phyloP scores from a whole-genome alignment of 257 asterid species.

The Linaria vulgaris region DNA sequence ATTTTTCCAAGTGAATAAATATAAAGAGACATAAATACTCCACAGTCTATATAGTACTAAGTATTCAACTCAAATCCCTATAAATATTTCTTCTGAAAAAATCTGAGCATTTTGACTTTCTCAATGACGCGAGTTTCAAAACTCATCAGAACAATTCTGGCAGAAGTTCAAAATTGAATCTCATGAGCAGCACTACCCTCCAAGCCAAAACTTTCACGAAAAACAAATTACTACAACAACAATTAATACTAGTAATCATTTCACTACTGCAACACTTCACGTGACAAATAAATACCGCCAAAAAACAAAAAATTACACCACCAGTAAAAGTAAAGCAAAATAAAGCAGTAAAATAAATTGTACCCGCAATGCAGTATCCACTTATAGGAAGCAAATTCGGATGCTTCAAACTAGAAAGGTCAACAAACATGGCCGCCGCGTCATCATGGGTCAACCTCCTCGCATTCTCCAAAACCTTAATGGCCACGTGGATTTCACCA shows the following conservation, averaged over 20 bases:
- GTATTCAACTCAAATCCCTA: slow-evolving; percentile 21
- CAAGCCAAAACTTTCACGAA: slow-evolving; percentile 38
- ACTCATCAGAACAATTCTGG: slow-evolving; percentile 23
- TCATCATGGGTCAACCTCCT: slow-evolving; percentile 53
- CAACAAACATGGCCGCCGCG: slow-evolving; percentile 72
- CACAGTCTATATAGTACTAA: background rate
- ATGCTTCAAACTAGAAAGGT: slow-evolving; percentile 68
- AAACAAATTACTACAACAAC: slow-evolving; percentile 29
- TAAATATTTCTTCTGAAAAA: slow-evolving; percentile 19
- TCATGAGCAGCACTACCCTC: slow-evolving; percentile 24
- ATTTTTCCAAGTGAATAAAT: no score
- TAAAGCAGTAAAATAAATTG: background rate
- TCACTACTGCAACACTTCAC: slow-evolving; percentile 39
- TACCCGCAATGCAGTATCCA: slow-evolving; percentile 97
- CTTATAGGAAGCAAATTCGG: slow-evolving; percentile 72
- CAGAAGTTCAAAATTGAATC: slow-evolving; percentile 41
- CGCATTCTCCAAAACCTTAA: slow-evolving; percentile 81
- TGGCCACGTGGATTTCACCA: slow-evolving; percentile 93
- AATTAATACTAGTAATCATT: slow-evolving; percentile 35
- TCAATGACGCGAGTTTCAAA: slow-evolving; percentile 26
- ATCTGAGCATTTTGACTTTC: slow-evolving; percentile 40
- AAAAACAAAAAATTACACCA: no score
- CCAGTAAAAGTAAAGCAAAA: slow-evolving; percentile 22
- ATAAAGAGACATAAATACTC: background rate
- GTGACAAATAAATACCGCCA: slow-evolving; percentile 60